These are phyloP conservation scores for Nannochloropsis limnetica DNA, from an alignment of 352 stramenopile species.

Conservation along the genomic window DNA sequence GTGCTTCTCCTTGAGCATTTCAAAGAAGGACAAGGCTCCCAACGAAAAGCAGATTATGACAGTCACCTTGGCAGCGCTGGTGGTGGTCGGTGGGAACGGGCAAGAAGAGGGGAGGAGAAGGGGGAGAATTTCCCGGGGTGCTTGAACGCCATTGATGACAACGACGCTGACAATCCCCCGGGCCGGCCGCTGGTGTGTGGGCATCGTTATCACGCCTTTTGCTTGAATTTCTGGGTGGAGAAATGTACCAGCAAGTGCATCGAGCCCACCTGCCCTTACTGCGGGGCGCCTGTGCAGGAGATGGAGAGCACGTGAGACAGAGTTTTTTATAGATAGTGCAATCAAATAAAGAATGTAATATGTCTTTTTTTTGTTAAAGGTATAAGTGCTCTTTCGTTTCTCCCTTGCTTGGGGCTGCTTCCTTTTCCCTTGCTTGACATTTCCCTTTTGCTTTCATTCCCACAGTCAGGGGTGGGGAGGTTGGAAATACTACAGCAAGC, in stretches of 20 bases:
- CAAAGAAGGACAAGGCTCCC: not conserved
- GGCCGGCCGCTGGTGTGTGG: no score
- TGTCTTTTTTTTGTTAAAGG: not conserved
- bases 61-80: not conserved
- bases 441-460: no score
- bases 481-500: no score
- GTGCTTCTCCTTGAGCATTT: not conserved
- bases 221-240: not conserved
- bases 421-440: not conserved
- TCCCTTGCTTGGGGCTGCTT: not conserved
- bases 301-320: not conserved
- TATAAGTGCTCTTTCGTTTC: not conserved
- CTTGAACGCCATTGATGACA: not conserved
- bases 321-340: not conserved
- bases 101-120: not conserved
- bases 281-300: not conserved
- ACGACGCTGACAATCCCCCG: not conserved
- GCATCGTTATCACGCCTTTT: not conserved
- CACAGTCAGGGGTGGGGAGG: no score
- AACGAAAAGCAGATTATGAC: not conserved
- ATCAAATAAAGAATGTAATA: not conserved
- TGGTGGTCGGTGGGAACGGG: not conserved
- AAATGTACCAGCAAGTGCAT: not conserved
- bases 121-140: not conserved
- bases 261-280: not conserved